phyloP scores from a whole-genome alignment of 768 basidiomycete genomes.

The Boletus eberwhitei region DNA sequence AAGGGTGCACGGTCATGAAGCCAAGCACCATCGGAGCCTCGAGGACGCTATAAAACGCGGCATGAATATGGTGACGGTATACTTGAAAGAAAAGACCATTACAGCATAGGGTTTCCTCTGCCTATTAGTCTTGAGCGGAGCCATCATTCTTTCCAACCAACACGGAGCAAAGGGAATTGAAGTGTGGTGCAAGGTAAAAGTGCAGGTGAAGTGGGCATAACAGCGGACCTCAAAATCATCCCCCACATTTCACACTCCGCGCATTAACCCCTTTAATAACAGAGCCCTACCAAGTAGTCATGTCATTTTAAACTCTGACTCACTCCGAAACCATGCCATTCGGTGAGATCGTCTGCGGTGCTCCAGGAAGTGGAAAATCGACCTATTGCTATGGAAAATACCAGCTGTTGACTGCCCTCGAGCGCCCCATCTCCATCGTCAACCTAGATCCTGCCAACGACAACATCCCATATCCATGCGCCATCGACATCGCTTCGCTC shows the following conservation, averaged over 20 bases:
- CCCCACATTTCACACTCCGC: conserved; percentile 12
- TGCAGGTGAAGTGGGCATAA: background rate
- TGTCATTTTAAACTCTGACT: background rate
- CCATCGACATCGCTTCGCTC: conserved; percentile 78
- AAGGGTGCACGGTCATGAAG: conserved; percentile 69
- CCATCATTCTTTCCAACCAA: conserved; percentile 16
- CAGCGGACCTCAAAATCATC: conserved; percentile 9
- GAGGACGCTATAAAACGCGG: conserved; percentile 49
- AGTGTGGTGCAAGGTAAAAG: background rate
- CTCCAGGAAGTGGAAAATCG: conserved; percentile 85
- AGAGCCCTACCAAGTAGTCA: background rate
- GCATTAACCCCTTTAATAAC: background rate
- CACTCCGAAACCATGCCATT: conserved; percentile 63
- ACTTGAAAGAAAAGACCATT: conserved; percentile 4
- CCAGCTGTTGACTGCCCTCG: conserved; percentile 83
- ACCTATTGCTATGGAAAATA: conserved; percentile 87
- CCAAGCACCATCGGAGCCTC: conserved; percentile 64
- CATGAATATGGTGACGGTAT: conserved; percentile 1
- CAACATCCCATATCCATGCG: conserved; percentile 85
- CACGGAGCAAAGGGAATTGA: background rate
- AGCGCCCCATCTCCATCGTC: conserved; percentile 82
- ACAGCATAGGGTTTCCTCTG: conserved; percentile 45
- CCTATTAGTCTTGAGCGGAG: conserved; percentile 28
- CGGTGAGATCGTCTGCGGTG: conserved; percentile 82
- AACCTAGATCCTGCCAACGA: conserved; percentile 97